Evolutionary conservation across 2,329 filamentous ascomycete genomes (phyloP).

Genomic region (Diaporthe citrichinensis): DNA sequence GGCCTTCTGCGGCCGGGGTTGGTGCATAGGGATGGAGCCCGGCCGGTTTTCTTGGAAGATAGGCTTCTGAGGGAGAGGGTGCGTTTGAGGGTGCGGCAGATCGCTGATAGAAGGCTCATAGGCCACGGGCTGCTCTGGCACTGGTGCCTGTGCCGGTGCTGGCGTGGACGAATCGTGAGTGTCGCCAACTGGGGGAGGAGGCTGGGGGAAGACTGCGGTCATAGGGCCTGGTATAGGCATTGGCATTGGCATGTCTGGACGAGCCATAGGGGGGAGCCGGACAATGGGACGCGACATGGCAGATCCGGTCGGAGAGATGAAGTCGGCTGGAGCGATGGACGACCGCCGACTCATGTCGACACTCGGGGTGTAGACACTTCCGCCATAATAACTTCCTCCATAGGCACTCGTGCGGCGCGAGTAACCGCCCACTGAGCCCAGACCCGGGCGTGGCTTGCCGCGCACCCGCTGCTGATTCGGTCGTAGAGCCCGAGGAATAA

Average conservation of each 20-base stretch:
- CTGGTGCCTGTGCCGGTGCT: slow-evolving; percentile 21
- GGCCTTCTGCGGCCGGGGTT: slow-evolving; percentile 93
- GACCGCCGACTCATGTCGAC: slow-evolving; percentile 90
- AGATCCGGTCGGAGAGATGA: slow-evolving; percentile 86
- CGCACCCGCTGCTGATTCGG: slow-evolving; percentile 90
- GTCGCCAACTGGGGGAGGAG: slow-evolving; percentile 42
- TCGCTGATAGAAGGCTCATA: slow-evolving; percentile 63
- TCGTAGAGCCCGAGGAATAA: slow-evolving; percentile 93
- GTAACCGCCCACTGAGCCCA: slow-evolving; percentile 76
- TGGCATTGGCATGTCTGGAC: slow-evolving; percentile 44
- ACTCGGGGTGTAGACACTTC: slow-evolving; percentile 88
- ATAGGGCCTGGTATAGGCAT: slow-evolving; percentile 47
- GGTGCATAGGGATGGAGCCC: slow-evolving; percentile 82
- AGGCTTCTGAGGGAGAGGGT: slow-evolving; percentile 72
- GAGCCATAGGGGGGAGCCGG: slow-evolving; percentile 78
- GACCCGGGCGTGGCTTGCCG: slow-evolving; percentile 80
- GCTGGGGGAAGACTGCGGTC: slow-evolving; percentile 37
- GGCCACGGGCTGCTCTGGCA: slow-evolving; percentile 27
- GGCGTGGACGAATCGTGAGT: slow-evolving; percentile 34
- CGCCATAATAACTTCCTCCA: slow-evolving; percentile 70
- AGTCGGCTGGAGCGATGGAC: slow-evolving; percentile 78
- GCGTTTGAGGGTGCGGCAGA: slow-evolving; percentile 69
- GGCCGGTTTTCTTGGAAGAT: slow-evolving; percentile 69
- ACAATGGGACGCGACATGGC: slow-evolving; percentile 87
- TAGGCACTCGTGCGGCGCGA: slow-evolving; percentile 90